Evolutionary conservation across 73 alveolate species (phyloP).

Genomic region (Symbiodinium pilosum): DNA sequence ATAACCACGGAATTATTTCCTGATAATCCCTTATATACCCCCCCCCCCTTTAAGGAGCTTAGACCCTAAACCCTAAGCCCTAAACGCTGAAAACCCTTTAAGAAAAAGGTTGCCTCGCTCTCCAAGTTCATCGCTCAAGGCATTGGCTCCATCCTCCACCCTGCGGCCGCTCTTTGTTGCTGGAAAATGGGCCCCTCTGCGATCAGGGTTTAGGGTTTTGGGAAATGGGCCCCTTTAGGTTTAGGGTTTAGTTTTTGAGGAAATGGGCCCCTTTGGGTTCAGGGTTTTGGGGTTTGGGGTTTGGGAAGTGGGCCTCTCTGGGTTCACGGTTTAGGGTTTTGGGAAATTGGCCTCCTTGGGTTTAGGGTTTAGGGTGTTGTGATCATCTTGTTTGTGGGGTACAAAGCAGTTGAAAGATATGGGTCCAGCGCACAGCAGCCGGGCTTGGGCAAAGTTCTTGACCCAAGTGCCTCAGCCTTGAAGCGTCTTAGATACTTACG

Average conservation of each 20-base stretch:
- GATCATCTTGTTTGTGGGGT: not conserved
- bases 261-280: not conserved
- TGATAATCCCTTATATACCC: too few species aligned
- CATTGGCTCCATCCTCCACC: not conserved
- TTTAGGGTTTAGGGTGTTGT: not conserved
- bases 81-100: too few species aligned
- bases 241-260: not conserved
- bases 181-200: not conserved
- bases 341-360: not conserved
- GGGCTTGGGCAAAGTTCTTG: too few species aligned
- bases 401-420: too few species aligned
- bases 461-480: too few species aligned
- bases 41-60: too few species aligned
- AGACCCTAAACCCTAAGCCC: too few species aligned
- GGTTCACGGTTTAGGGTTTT: not conserved
- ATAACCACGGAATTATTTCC: too few species aligned
- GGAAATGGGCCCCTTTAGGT: not conserved
- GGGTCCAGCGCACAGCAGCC: too few species aligned
- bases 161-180: not conserved
- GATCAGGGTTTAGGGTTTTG: not conserved
- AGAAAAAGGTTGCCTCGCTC: too few species aligned
- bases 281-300: not conserved
- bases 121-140: not conserved
- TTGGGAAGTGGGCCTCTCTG: not conserved
- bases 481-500: too few species aligned